Base-by-base conservation (phyloP, 2,329 filamentous ascomycete genomes). In the Alternaria rosae region DNA sequence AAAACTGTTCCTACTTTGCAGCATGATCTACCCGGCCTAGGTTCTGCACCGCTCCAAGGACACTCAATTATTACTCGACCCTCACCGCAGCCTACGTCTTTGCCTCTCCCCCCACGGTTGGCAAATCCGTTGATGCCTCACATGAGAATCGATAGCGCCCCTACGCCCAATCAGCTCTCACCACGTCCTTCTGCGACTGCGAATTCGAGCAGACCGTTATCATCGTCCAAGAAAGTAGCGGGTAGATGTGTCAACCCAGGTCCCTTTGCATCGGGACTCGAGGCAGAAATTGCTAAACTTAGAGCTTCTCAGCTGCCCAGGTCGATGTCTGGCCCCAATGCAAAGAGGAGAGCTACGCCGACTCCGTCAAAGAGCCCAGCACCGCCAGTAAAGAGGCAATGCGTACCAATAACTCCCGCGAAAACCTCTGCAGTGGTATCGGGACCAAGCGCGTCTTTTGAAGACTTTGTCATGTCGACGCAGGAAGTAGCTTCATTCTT, bases 401-500 rank as follows among this genome's bases (percentile, higher is more conserved):
- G 35, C 28, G 38, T 11, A n/a, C n/a, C 43, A 4, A 12, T 15
- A 12, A 4, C 47, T 6, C 15, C 11, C 11, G 21, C 26, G 11
- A 30, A 45, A n/a, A 9, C 20, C 1, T 1, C 43, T 25, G 17
- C 17, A 6, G 50, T 13, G 28, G 21, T 10, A 1, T 21, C 20
- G 23, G 38, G 20, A 7, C 15, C 32, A 12, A 30, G 28, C 4
- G 15, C 13, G 15, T 42, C 51, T 5, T 66, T 69, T 23, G 61
- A 58, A 28, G 67, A 74, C 4, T 73, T 72, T 47, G 47, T 65
- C 5, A 57, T 75, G 26, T 74, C 74, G 21, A 74, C 71, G 10
- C 73, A 76, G 50, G 72, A 76, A 9, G 69, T 53, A 11, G 65
- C 62, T 25, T 69, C 61, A 8, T 72, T 76, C 44, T 74, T 76